A percentile compares a stretch with the other conserved stretches of the same genome.
These are phyloP conservation scores for Eimeria maxima DNA, from an alignment of 169 alveolate genomes.

Conservation along the genomic window DNA sequence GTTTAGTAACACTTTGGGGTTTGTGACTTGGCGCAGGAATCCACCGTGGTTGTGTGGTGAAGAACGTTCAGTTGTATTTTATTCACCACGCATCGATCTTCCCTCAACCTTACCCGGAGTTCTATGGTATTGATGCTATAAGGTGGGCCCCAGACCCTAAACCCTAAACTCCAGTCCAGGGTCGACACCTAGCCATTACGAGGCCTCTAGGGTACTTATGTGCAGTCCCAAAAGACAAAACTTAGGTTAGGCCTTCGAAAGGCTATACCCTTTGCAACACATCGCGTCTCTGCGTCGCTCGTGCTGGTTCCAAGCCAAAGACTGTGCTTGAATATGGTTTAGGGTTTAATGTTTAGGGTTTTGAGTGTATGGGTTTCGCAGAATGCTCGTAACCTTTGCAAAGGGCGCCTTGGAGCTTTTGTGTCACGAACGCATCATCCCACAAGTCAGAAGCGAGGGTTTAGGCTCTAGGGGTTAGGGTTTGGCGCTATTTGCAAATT, in stretches of 20 bases:
- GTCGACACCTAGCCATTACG: background rate
- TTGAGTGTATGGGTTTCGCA: background rate
- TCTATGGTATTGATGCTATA: conserved; percentile 83
- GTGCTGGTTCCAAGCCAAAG: background rate
- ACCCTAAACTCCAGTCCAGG: background rate
- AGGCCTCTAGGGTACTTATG: too few relatives aligned
- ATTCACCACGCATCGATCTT: conserved; percentile 89
- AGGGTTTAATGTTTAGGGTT: conserved; percentile 8
- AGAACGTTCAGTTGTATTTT: conserved; percentile 91
- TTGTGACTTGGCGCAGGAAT: conserved; percentile 86
- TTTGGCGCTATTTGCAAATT: background rate
- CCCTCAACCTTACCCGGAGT: background rate
- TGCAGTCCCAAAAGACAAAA: too few relatives aligned
- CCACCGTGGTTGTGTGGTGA: conserved; percentile 88
- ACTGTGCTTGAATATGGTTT: background rate
- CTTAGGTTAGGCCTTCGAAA: too few relatives aligned
- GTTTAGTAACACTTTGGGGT: background rate
- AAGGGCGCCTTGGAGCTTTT: conserved; percentile 92
- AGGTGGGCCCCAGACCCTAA: conserved; percentile 70
- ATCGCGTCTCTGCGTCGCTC: too few relatives aligned
- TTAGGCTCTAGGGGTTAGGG: background rate
- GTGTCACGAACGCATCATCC: conserved; percentile 87
- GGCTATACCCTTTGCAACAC: too few relatives aligned
- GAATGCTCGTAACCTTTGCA: conserved; percentile 88
- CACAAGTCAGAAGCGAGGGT: background rate